phyloP scores from a whole-genome alignment of 495 filamentous ascomycete species.

The Penicillium daleae region DNA sequence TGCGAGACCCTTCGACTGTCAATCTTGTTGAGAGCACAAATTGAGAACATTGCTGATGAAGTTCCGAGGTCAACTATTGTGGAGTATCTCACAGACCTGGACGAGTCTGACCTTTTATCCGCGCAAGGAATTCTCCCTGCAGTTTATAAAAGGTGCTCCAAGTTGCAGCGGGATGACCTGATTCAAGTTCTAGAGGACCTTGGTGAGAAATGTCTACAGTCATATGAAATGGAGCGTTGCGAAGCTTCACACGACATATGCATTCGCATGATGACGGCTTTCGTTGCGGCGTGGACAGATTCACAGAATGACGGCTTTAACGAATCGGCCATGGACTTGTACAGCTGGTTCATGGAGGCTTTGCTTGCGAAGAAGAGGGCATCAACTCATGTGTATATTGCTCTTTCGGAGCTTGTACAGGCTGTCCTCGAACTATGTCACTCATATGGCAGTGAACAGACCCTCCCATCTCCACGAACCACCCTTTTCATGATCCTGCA shows the following conservation, averaged over 20 bases:
- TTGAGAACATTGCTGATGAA: constrained; percentile 36
- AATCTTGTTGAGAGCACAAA: constrained; percentile 33
- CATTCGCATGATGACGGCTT: constrained; percentile 69
- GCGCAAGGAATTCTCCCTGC: constrained; percentile 54
- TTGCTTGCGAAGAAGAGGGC: constrained; percentile 64
- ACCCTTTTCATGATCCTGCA: constrained; percentile 74
- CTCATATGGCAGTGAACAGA: constrained; percentile 58
- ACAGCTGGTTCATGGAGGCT: constrained; percentile 72
- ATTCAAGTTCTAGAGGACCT: constrained; percentile 55
- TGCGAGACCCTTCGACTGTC: constrained; percentile 44
- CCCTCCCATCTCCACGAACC: constrained; percentile 69
- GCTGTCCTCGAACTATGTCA: constrained; percentile 65
- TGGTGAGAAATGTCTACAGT: constrained; percentile 62
- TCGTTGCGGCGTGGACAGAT: constrained; percentile 66
- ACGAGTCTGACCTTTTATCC: constrained; percentile 62
- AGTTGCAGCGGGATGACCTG: constrained; percentile 39
- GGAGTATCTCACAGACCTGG: constrained; percentile 59
- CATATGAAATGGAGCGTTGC: constrained; percentile 69
- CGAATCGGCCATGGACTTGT: constrained; percentile 71
- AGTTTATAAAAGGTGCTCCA: constrained; percentile 40
- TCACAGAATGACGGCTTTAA: constrained; percentile 57
- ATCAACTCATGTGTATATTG: constrained; percentile 68
- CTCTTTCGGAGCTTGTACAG: constrained; percentile 68
- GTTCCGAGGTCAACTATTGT: constrained; percentile 50
- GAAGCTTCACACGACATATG: constrained; percentile 74